phyloP scores from a whole-genome alignment of 2,329 filamentous ascomycete species.

The Orbilia quercus region DNA sequence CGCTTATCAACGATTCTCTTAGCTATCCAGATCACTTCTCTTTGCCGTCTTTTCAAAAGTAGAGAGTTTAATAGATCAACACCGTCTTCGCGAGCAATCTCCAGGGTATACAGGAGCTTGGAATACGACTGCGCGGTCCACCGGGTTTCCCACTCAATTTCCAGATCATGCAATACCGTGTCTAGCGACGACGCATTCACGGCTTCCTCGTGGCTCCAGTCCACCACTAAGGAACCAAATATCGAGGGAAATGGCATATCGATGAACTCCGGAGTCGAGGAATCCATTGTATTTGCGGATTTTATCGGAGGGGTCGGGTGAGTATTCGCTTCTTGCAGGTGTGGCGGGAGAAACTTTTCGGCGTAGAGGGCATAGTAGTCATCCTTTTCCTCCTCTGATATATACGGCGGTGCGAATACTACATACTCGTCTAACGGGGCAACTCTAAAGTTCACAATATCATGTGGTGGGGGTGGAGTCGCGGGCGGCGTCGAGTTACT shows the following conservation, averaged over 20 bases:
- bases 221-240: constrained; percentile 21
- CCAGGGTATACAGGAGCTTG: constrained; percentile 48
- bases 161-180: constrained; percentile 29
- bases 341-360: constrained; percentile 50
- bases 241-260: constrained; percentile 45
- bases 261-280: constrained; percentile 12
- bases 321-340: constrained; percentile 39
- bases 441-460: constrained; percentile 17
- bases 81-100: constrained; percentile 53
- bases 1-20: constrained; percentile 39
- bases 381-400: constrained; percentile 35
- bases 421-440: constrained; percentile 39
- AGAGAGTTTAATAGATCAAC: constrained; percentile 45
- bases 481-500: no score
- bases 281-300: neutral
- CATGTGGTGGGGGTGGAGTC: neutral
- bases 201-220: neutral
- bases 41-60: constrained; percentile 33
- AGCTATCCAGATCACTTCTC: constrained; percentile 48
- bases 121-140: constrained; percentile 37
- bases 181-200: constrained; percentile 6
- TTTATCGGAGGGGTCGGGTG: constrained; percentile 39
- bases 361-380: constrained; percentile 46
- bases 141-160: constrained; percentile 42
- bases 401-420: constrained; percentile 38